Evolutionary conservation across 192 early-diverging fungal species (phyloP), one percentile per base, ranked within the genome.

Genomic region (Kickxella alabastrina): DNA sequence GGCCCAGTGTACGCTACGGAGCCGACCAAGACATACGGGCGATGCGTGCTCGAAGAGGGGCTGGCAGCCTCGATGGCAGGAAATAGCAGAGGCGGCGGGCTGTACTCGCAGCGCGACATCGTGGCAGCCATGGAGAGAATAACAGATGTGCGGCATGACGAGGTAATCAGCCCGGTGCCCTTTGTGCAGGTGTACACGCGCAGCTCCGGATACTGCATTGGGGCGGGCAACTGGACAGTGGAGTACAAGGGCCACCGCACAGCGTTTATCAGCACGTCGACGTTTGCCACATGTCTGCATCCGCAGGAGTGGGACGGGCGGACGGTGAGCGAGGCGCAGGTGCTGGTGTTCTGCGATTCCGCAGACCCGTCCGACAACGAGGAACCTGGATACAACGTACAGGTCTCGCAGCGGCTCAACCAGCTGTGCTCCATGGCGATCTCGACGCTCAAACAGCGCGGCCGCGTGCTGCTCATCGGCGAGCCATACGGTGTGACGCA

Each of bases 1-100:
- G 89, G 89, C 3, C 79, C 75, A 6, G 81, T 94, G 4, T 84
- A 82, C 68, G 88, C 86, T 2, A 91, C 90, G 0, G 92, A 90
- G 62, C 87, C 89, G 0, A 85, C 87, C 1, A 81, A 89, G 62
- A 81, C 80, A 28, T 90, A 88, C 75, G 88, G 85, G 54, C 49
- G 62, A 6, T 78, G 69, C 34, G 64, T 68, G 26, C 29, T 78
- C 42, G 76, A 78, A 34, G 76, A 64, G 40, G 49, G 43, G 2
- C 31, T 60, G 22, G 22, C 26, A n/a, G 35, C 35, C 1, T 24
- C 24, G 13, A 47, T 29, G 19, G 43, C 45, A 1, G 8, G 17
- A n/a, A 45, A 13, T 21, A 25, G 35, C 44, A 26, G 23, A 6
- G 37, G 42, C 37, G 25, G 29, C 44, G 27, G 27, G 32, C 71